phyloP scores from a whole-genome alignment of 345 rosid species.

The Lepidium africanum region DNA sequence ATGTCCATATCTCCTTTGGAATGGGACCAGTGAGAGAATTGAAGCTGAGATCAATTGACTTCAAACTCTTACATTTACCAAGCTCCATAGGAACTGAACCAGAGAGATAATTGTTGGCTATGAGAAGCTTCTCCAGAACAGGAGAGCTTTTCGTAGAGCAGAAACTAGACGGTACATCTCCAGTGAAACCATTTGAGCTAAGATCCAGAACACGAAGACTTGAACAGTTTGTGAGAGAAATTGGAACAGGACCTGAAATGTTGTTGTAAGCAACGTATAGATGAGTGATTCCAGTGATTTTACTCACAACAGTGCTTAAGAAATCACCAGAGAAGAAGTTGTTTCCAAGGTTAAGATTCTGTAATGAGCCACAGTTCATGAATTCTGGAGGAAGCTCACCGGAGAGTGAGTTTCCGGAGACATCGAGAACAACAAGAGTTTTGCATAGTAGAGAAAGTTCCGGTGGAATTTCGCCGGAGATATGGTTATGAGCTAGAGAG shows the following conservation, averaged over 20 bases:
- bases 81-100: conserved; percentile 65
- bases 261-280: conserved; percentile 71
- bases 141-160: conserved; percentile 42
- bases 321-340: conserved; percentile 75
- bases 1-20: conserved; percentile 56
- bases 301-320: conserved; percentile 49
- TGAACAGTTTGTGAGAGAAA: conserved; percentile 45
- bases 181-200: conserved; percentile 62
- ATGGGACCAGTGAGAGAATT: conserved; percentile 61
- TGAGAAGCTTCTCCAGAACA: conserved; percentile 52
- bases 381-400: conserved; percentile 56
- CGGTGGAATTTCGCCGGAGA: conserved; percentile 51
- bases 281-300: conserved; percentile 39
- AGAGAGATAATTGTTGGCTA: conserved; percentile 64
- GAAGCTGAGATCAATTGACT: conserved; percentile 79
- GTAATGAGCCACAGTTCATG: conserved; percentile 42
- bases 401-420: conserved; percentile 55
- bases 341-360: conserved; percentile 56
- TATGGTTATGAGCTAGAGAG: conserved; percentile 49
- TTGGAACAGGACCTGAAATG: conserved; percentile 60
- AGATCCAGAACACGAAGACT: conserved; percentile 72
- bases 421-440: conserved; percentile 54
- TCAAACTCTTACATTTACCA: conserved; percentile 63
- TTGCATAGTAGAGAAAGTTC: conserved; percentile 52
- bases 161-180: conserved; percentile 51